phyloP scores from a whole-genome alignment of 1,139 yeast species.

The Suhomyces maxii region DNA sequence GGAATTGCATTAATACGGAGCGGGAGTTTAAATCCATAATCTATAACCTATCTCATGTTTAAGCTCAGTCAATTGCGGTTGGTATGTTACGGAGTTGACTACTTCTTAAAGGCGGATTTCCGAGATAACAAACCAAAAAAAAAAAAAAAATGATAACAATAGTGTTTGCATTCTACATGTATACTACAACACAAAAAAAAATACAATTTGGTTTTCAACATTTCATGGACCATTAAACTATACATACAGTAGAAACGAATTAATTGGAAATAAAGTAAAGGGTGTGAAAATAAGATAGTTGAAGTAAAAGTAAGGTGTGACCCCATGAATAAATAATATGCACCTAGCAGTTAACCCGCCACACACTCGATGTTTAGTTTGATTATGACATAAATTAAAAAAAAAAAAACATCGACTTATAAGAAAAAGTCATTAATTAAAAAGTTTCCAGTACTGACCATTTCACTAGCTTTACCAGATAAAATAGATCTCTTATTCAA shows the following conservation, averaged over 20 bases:
- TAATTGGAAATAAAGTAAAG: neutral
- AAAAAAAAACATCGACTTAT: constrained; percentile 13
- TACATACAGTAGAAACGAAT: neutral
- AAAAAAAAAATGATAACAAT: neutral
- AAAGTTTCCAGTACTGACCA: constrained; percentile 53
- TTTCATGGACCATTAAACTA: neutral
- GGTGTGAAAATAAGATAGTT: neutral
- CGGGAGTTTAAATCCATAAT: no score
- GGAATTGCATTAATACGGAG: no score
- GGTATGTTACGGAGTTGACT: no score
- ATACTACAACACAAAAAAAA: no score
- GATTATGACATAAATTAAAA: constrained; percentile 1
- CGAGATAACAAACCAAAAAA: no score
- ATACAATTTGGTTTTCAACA: no score
- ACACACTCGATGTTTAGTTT: neutral
- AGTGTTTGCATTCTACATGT: neutral
- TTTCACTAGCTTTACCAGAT: constrained; percentile 55
- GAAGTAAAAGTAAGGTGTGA: neutral
- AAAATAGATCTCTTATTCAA: constrained; percentile 48
- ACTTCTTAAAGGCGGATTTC: no score
- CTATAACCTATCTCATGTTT: no score
- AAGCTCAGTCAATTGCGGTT: no score
- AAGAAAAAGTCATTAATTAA: constrained; percentile 50
- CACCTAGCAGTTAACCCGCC: neutral
- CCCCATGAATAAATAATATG: neutral